Evolutionary conservation across 176 grass and related monocot genomes (phyloP).

Genomic region (Carex cristatella): DNA sequence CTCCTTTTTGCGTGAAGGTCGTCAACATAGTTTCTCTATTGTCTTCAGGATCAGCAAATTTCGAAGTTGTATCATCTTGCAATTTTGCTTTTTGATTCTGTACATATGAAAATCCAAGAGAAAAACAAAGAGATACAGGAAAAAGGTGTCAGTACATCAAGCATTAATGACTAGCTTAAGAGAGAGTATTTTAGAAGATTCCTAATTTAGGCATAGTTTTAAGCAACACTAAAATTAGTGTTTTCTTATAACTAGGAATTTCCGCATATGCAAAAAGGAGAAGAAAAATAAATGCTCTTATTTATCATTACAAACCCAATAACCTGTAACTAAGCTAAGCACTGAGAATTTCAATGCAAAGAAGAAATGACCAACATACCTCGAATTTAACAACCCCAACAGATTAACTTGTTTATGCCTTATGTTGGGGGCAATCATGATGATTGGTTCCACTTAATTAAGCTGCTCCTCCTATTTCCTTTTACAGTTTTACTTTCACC

Average conservation of each 20-base stretch:
- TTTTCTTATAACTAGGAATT: not conserved
- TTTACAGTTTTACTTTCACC: not conserved
- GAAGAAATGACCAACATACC: not conserved
- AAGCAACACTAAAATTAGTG: not conserved
- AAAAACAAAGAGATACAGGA: not conserved
- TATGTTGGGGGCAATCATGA: not conserved
- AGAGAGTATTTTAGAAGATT: not conserved
- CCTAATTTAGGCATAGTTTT: not conserved
- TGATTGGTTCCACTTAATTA: not conserved
- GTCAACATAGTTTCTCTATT: constrained; percentile 1
- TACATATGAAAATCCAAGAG: not conserved
- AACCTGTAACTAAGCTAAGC: too few species aligned
- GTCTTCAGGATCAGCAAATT: not conserved
- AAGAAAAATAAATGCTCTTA: not conserved
- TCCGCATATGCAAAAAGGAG: not conserved
- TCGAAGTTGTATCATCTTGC: constrained; percentile 2
- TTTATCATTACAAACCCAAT: not conserved
- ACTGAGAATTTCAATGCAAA: too few species aligned
- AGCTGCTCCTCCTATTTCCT: not conserved
- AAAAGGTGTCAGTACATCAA: not conserved
- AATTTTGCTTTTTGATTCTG: constrained; percentile 8
- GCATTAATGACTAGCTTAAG: not conserved
- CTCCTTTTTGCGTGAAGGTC: not conserved
- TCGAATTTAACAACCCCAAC: not conserved
- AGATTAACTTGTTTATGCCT: not conserved